Evolutionary conservation across 2,329 filamentous ascomycete species (phyloP).

Genomic region (Neonectria punicea): DNA sequence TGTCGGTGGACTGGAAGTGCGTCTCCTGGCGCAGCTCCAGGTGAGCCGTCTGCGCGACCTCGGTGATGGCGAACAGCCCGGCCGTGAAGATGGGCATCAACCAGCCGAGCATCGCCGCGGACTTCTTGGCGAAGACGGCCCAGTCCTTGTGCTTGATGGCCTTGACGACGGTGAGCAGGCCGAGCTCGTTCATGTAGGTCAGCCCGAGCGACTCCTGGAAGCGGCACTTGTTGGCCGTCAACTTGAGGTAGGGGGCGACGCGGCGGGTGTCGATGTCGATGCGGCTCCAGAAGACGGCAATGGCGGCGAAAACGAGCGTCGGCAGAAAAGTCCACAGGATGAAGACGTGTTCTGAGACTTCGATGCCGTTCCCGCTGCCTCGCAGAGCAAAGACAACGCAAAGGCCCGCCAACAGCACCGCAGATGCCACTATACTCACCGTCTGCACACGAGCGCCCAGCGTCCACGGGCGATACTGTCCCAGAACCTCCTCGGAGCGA

Average conservation of each 20-base stretch:
- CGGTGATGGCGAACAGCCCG: slow-evolving; percentile 40
- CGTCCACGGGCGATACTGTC: slow-evolving; percentile 42
- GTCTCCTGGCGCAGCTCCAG: slow-evolving; percentile 38
- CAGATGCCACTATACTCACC: slow-evolving; percentile 27
- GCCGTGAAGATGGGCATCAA: slow-evolving; percentile 44
- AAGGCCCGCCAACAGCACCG: slow-evolving; percentile 32
- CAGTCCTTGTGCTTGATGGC: slow-evolving; percentile 40
- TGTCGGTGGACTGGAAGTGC: slow-evolving; percentile 35
- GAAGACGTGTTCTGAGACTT: slow-evolving; percentile 33
- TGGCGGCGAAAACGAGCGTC: slow-evolving; percentile 35
- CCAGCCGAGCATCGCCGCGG: slow-evolving; percentile 42
- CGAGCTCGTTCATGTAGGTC: slow-evolving; percentile 45
- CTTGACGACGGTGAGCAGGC: slow-evolving; percentile 37
- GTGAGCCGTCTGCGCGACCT: slow-evolving; percentile 30
- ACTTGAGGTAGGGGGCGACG: slow-evolving; percentile 40
- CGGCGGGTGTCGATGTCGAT: slow-evolving; percentile 43
- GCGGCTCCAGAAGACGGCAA: slow-evolving; percentile 38
- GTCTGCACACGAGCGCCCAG: slow-evolving; percentile 28
- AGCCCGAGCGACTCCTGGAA: slow-evolving; percentile 41
- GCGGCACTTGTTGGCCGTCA: slow-evolving; percentile 31
- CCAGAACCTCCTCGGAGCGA: slow-evolving; percentile 25
- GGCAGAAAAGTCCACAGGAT: slow-evolving; percentile 42
- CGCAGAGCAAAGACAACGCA: slow-evolving; percentile 37
- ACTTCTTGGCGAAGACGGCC: slow-evolving; percentile 43
- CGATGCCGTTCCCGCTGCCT: slow-evolving; percentile 33